Conservation (phyloP, 1,284 basidiomycete species). For the Cutaneotrichosporon sp. region DNA sequence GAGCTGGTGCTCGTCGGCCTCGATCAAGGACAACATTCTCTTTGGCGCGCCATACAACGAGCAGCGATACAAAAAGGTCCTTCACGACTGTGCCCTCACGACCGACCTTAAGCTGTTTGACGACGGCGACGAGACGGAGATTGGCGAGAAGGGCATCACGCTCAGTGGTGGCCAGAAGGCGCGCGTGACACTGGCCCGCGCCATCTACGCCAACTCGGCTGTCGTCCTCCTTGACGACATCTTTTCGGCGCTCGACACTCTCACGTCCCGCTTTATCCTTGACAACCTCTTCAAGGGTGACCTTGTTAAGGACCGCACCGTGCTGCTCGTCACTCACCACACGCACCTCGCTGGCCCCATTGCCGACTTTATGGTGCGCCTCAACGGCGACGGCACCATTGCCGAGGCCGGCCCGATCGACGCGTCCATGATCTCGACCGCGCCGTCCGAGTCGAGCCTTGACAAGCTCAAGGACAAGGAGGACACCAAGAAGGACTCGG, state of each 20-base stretch:
- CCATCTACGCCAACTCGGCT: constrained; percentile 60
- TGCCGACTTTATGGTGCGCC: constrained; percentile 59
- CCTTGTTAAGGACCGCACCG: constrained; percentile 62
- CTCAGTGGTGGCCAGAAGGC: constrained; percentile 64
- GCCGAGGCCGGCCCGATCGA: constrained; percentile 39
- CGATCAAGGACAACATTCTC: constrained; percentile 56
- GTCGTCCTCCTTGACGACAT: constrained; percentile 62
- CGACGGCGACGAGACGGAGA: constrained; percentile 66
- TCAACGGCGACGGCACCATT: constrained; percentile 54
- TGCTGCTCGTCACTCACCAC: constrained; percentile 71
- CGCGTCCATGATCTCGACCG: constrained; percentile 16
- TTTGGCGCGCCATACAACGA: constrained; percentile 55
- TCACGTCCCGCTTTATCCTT: constrained; percentile 69
- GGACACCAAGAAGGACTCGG: not conserved
- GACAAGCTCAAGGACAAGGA: constrained; percentile 20
- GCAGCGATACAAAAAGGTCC: constrained; percentile 54
- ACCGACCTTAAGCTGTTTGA: constrained; percentile 62
- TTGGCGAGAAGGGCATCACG: constrained; percentile 49
- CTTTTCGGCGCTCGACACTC: constrained; percentile 51
- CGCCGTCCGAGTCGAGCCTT: constrained; percentile 14
- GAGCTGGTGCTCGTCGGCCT: constrained; percentile 57
- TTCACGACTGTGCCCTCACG: constrained; percentile 61
- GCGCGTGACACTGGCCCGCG: constrained; percentile 66
- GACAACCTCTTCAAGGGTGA: constrained; percentile 70
- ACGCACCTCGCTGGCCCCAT: constrained; percentile 61